A percentile compares a stretch with the other conserved stretches of the same genome.
Conservation (phyloP, 2,329 filamentous ascomycete genomes). For the Fusarium aywerte region DNA sequence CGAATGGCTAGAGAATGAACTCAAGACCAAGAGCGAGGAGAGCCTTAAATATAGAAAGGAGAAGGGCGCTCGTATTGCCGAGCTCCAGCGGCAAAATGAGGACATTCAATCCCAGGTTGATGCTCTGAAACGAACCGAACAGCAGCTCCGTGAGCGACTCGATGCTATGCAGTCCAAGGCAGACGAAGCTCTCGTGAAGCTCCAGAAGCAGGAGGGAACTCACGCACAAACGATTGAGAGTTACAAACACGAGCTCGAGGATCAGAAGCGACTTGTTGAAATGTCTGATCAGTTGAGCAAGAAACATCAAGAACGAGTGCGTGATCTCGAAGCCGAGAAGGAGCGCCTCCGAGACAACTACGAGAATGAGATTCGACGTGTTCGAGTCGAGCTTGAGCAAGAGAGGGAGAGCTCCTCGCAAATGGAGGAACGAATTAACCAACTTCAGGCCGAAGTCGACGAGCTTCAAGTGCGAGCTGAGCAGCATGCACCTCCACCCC, state of each 20-base stretch:
- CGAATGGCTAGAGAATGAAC: conserved; percentile 91
- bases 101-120: conserved; percentile 83
- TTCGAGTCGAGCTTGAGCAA: conserved; percentile 68
- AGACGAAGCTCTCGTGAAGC: conserved; percentile 82
- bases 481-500: conserved; percentile 52
- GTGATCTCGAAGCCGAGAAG: conserved; percentile 75
- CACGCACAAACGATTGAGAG: conserved; percentile 85
- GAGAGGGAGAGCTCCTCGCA: conserved; percentile 59
- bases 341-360: conserved; percentile 70
- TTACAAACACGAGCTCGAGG: conserved; percentile 87
- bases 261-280: conserved; percentile 81
- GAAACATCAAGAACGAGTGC: conserved; percentile 75
- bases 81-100: conserved; percentile 88
- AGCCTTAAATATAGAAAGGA: conserved; percentile 93
- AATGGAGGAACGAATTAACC: conserved; percentile 60
- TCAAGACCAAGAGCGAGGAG: conserved; percentile 90
- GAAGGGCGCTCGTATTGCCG: conserved; percentile 87
- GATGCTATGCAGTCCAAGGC: conserved; percentile 87
- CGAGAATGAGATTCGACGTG: conserved; percentile 66
- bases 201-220: conserved; percentile 87
- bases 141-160: conserved; percentile 81
- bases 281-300: conserved; percentile 81
- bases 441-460: conserved; percentile 65
- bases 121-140: conserved; percentile 80
- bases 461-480: conserved; percentile 62